Evolutionary conservation across 176 grass and related monocot genomes (phyloP).

Genomic region (Carex littledalei): DNA sequence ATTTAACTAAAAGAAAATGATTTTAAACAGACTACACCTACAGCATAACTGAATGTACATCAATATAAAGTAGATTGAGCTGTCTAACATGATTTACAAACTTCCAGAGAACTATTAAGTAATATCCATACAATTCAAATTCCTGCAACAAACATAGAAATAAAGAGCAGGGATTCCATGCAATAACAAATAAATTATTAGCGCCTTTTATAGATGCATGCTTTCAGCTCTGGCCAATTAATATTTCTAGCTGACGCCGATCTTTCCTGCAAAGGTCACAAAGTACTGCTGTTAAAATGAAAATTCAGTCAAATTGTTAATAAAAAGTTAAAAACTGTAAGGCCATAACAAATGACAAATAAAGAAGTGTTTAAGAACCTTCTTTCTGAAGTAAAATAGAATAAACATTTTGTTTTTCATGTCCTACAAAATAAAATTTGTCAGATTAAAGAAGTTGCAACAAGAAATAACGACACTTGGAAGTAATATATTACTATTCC

Average conservation of each 20-base stretch:
- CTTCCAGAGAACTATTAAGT: not conserved
- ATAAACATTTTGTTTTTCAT: constrained; percentile 88
- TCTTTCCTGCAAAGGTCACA: constrained; percentile 45
- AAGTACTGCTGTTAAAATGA: not conserved
- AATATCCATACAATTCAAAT: not conserved
- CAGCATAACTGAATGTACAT: not conserved
- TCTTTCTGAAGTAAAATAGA: constrained; percentile 86
- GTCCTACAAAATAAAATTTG: constrained; percentile 51
- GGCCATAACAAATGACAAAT: not conserved
- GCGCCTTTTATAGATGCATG: constrained; percentile 80
- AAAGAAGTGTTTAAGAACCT: constrained; percentile 33
- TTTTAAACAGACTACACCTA: not conserved
- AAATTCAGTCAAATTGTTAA: not conserved
- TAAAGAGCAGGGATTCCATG: not conserved
- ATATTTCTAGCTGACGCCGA: constrained; percentile 42
- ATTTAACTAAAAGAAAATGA: not conserved
- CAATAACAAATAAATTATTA: constrained; percentile 14
- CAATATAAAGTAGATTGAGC: not conserved
- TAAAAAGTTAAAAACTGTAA: not conserved
- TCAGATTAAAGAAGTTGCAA: constrained; percentile 14
- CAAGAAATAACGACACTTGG: constrained; percentile 2
- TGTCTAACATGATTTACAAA: not conserved
- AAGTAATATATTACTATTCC: constrained; percentile 10
- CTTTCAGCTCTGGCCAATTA: constrained; percentile 74
- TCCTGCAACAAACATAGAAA: not conserved